A percentile compares a stretch with the other conserved stretches of the same genome.
These are phyloP conservation scores for Geotrichum reessii DNA, from an alignment of 1,139 yeast species.

Conservation along the genomic window DNA sequence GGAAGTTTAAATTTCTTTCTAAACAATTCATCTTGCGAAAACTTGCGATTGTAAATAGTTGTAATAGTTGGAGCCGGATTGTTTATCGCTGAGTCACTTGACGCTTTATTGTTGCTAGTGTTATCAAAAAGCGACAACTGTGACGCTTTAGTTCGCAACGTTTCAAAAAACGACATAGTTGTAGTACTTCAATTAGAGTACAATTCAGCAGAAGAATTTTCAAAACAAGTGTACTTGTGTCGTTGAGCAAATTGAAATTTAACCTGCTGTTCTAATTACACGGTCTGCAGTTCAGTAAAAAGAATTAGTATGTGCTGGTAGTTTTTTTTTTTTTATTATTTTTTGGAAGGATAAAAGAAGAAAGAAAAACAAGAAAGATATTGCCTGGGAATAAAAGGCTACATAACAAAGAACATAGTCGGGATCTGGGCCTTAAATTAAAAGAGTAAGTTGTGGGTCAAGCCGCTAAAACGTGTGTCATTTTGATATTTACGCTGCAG, in stretches of 20 bases:
- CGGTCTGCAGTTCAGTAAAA: background rate
- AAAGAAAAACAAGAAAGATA: background rate
- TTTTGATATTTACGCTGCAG: background rate
- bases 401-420: background rate
- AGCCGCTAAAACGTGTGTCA: background rate
- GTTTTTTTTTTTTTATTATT: too few relatives aligned
- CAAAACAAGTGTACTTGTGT: background rate
- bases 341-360: background rate
- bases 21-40: slow-evolving; percentile 61
- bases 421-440: background rate
- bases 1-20: slow-evolving; percentile 66
- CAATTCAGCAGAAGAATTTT: background rate
- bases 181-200: background rate
- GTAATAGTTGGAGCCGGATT: slow-evolving; percentile 25
- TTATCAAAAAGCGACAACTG: slow-evolving; percentile 40
- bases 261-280: background rate
- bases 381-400: background rate
- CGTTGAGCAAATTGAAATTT: background rate
- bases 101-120: slow-evolving; percentile 5
- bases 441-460: background rate
- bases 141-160: slow-evolving; percentile 47
- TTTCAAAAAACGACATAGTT: slow-evolving; percentile 48
- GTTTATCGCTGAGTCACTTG: slow-evolving; percentile 24
- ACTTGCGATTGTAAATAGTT: slow-evolving; percentile 35
- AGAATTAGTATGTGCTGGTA: background rate